Conservation (phyloP, 495 filamentous ascomycete species). For the Penicillium longicatenatum region DNA sequence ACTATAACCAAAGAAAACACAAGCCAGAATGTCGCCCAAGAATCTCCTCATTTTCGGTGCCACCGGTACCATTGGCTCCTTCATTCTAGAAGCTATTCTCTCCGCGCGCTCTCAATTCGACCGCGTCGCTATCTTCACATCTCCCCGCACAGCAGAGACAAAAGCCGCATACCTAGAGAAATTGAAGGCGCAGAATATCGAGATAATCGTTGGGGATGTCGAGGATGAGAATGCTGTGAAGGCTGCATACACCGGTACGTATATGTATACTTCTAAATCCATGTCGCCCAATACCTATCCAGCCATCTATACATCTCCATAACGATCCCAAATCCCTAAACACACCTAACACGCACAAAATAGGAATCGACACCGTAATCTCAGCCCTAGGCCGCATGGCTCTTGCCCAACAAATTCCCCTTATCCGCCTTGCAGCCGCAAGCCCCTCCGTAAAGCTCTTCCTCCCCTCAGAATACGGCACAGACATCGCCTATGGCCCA, state of each 20-base stretch:
- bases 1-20: too few species aligned
- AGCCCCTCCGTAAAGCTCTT: constrained; percentile 62
- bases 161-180: constrained; percentile 39
- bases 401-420: constrained; percentile 57
- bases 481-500: constrained; percentile 67
- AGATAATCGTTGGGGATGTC: constrained; percentile 62
- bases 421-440: constrained; percentile 59
- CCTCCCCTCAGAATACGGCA: constrained; percentile 74
- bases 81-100: constrained; percentile 63
- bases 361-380: constrained; percentile 64
- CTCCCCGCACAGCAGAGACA: constrained; percentile 46
- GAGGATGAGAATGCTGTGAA: constrained; percentile 52
- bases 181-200: constrained; percentile 51
- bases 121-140: constrained; percentile 66
- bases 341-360: constrained; percentile 4
- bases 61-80: constrained; percentile 66
- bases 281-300: not conserved
- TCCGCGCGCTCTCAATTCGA: constrained; percentile 52
- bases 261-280: not conserved
- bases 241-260: constrained; percentile 53
- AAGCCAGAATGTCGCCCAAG: constrained; percentile 14
- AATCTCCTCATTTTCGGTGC: constrained; percentile 71
- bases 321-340: not conserved
- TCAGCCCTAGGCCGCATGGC: constrained; percentile 63
- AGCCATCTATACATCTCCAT: not conserved